Evolutionary conservation across 192 early-diverging fungal genomes (phyloP).

Genomic region (Chytriomyces sp.): DNA sequence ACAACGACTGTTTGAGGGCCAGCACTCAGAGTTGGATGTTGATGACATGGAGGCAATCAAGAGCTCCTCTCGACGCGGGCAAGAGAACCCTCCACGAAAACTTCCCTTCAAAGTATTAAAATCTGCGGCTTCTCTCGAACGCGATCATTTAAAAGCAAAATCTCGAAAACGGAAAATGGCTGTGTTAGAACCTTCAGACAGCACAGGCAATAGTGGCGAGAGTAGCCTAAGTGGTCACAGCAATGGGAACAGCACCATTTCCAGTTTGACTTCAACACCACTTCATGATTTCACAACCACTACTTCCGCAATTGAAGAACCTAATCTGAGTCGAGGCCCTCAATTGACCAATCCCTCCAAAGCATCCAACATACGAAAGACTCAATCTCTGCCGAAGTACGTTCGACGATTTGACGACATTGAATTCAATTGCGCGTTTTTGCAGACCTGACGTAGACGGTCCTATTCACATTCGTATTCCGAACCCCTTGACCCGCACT

Average conservation of each 20-base stretch:
- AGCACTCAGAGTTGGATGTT: not conserved
- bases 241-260: too few relatives aligned
- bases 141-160: too few relatives aligned
- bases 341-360: not conserved
- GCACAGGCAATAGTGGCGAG: too few relatives aligned
- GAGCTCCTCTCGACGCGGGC: not conserved
- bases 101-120: too few relatives aligned
- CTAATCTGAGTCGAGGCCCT: not conserved
- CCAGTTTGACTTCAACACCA: too few relatives aligned
- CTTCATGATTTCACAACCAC: not conserved
- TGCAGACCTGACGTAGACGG: slow-evolving; percentile 23
- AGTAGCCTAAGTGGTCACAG: too few relatives aligned
- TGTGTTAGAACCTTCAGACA: too few relatives aligned
- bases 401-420: not conserved
- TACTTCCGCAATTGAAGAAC: not conserved
- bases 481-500: slow-evolving; percentile 1
- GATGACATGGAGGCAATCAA: not conserved
- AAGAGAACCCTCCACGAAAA: not conserved
- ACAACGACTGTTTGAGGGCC: not conserved
- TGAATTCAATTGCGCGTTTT: not conserved
- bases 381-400: not conserved
- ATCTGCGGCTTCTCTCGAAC: too few relatives aligned
- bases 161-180: too few relatives aligned
- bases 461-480: slow-evolving; percentile 22
- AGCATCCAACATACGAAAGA: not conserved